Evolutionary conservation across 345 rosid genomes (phyloP), one percentile per base, ranked within the genome.

Genomic region (Sonneratia caseolaris): DNA sequence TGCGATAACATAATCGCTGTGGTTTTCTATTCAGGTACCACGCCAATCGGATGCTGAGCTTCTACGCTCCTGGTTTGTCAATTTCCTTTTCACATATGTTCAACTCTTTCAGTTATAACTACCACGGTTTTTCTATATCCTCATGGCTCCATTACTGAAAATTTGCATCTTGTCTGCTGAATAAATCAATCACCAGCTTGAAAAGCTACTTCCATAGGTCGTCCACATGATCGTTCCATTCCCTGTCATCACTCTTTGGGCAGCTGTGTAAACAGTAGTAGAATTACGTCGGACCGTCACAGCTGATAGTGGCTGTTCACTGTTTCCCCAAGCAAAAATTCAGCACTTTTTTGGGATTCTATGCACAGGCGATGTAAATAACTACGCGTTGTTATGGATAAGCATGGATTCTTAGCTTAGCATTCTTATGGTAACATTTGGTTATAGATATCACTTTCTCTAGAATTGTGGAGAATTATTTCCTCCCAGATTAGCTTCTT

Each of bases 1-100:
- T 27, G 18, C 7, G 2, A 35, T 35, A 62, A 62, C 38, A 37
- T 68, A 48, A 35, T 53, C 59, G 64, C 47, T 65, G 15, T 76
- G 8, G 21, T 57, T 40, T 56, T 40, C 61, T 68, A 40, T 78
- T 1, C 71, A 94, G 97, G 99, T 92, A 79, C 81, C 96, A 94
- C 68, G 98, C 97, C 68, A 94, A 94, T 75, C 92, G 98, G 76
- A 94, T 94, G 98, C 76, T 94, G 74, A 94, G 98, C 88, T 94
- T 94, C 86, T 91, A 86, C 68, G 97, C 98, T 43, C 96, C 98
- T 64, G 98, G 98, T 92, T 78, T 72, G 91, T 84, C 53, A 66
- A 45, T 16, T 67, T 66, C 56, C 55, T 21, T 14, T 10, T 32
- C 18, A 62, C 15, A 5, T 57, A 21, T 57, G 13, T 22, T 57